Evolutionary conservation across 2,329 filamentous ascomycete genomes (phyloP), one percentile per base, ranked within the genome.

Genomic region (Dactylella cylindrospora): DNA sequence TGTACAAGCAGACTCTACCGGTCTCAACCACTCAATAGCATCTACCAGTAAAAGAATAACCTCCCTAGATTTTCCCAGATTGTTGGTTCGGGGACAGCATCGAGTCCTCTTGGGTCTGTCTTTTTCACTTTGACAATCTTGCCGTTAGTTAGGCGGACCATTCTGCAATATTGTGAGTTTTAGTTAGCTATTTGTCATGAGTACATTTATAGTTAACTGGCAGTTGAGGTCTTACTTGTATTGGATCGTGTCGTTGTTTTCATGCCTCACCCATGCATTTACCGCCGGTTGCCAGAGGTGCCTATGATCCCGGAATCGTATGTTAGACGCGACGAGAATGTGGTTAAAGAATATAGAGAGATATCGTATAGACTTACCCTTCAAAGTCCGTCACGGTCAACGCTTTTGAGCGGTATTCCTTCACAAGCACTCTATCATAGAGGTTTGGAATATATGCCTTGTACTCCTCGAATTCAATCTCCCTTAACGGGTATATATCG

Each of bases 401-500:
- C 20, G 81, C 80, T 73, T 78, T 81, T n/a, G 74, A 71, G 23
- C 79, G 77, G 67, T 88, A 88, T 73, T 88, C 85, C 23, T 81
- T 78, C 2, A 76, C 76, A 51, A 88, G 72, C 22, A 87, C 80
- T 69, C 77, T 78, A 67, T 86, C 83, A 65, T 85, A 86, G 51
- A 76, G 77, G 70, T 82, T 85, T 3, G 88, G 88, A 19, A 93
- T 79, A 66, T 78, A 79, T 19, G 85, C 85, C 9, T 78, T 74
- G 1, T 86, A 82, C 15, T 85, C 86, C 74, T 93, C 88, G 67
- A 88, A 93, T 65, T 80, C 79, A 20, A 83, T 86, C 70, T 83
- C 77, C 12, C 86, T 79, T 77, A 93, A 76, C 2, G 88, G 88
- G 73, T 84, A 93, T 9, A 93, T 75, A 67, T 93, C 86, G n/a